phyloP scores from a whole-genome alignment of 257 asterid species.

The Vinca minor region DNA sequence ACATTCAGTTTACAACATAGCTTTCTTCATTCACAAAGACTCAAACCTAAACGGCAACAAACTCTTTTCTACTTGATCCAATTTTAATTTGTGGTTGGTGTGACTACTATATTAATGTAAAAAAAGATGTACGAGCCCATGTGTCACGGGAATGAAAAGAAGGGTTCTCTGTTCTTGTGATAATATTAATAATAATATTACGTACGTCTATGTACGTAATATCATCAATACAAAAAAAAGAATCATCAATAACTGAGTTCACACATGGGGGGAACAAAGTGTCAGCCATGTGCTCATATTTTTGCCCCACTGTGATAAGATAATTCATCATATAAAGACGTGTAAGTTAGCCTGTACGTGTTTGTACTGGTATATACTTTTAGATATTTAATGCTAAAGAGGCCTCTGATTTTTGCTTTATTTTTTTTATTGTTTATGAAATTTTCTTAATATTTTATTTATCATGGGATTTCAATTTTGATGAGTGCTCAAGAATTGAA shows the following conservation, averaged over 20 bases:
- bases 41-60: too few species aligned
- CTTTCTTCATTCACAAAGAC: too few species aligned
- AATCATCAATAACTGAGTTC: background rate
- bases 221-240: background rate
- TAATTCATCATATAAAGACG: background rate
- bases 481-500: background rate
- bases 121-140: background rate
- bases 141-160: background rate
- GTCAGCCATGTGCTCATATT: background rate
- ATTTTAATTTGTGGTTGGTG: too few species aligned
- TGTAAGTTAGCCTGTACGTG: background rate
- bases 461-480: background rate
- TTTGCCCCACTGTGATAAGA: background rate
- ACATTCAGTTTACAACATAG: too few species aligned
- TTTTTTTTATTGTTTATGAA: too few species aligned
- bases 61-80: too few species aligned
- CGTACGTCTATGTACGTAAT: background rate
- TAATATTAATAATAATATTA: background rate
- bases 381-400: background rate
- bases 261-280: background rate
- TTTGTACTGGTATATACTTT: background rate
- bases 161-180: background rate
- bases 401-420: background rate
- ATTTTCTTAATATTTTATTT: background rate
- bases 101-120: background rate